Evolutionary conservation across 2,329 filamentous ascomycete species (phyloP).

Genomic region (Balansia obtecta): DNA sequence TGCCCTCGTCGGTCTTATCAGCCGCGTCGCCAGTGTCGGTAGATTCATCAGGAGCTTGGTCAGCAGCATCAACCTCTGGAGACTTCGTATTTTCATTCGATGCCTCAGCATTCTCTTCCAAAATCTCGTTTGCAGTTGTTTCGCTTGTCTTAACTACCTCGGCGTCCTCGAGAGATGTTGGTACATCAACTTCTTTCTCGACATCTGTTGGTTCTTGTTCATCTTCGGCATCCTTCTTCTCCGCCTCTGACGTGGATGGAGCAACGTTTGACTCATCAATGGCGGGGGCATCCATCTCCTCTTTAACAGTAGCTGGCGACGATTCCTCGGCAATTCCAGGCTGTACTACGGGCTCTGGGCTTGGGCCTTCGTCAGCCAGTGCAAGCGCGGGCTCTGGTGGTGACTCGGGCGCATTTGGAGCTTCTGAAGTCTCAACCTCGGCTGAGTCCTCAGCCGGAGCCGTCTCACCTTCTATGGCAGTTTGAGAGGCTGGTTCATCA

Average conservation of each 20-base stretch:
- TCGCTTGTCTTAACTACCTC: not conserved
- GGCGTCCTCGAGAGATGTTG: not conserved
- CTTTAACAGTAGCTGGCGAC: not conserved
- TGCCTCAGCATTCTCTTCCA: not conserved
- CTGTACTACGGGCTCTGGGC: not conserved
- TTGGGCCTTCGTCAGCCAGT: not conserved
- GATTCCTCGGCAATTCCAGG: not conserved
- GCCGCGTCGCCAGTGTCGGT: not conserved
- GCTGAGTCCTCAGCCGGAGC: constrained; percentile 1
- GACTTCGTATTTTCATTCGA: not conserved
- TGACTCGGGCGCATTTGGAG: not conserved
- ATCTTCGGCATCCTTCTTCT: not conserved
- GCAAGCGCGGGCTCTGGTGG: not conserved
- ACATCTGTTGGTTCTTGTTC: not conserved
- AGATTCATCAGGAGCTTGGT: not conserved
- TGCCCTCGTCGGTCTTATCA: not conserved
- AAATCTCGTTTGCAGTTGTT: not conserved
- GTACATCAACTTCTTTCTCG: not conserved
- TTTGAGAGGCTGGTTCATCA: not conserved
- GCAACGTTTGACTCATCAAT: not conserved
- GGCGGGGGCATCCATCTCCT: not conserved
- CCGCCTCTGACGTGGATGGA: not conserved
- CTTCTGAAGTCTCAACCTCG: not conserved
- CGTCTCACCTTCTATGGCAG: not conserved
- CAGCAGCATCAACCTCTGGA: not conserved